Evolutionary conservation across 2,329 filamentous ascomycete genomes (phyloP), one percentile per base, ranked within the genome.

Genomic region (Paecilomyces sp.): DNA sequence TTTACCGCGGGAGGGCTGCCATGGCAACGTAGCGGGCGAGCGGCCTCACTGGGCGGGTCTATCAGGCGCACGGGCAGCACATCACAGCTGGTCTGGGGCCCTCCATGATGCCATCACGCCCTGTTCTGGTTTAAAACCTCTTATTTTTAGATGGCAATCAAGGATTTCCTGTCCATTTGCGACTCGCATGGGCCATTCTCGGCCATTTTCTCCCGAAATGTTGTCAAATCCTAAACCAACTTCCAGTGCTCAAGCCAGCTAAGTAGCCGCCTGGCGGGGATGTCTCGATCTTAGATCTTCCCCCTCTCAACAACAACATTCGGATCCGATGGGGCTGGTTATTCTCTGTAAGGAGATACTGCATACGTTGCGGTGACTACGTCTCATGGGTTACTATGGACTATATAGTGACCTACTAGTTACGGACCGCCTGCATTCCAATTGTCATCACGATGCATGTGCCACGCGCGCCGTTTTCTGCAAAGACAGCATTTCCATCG

Each of bases 1-100:
- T 73, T 74, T 74, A 73, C 73, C 57, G 51, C 28, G 52, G 60
- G n/a, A 28, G 25, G 55, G 69, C 67, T 75, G 72, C 69, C 70
- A 75, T 74, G 68, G 73, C 73, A 75, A 75, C 72, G 62, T 59
- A 55, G 55, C 58, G 15, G 66, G 65, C 66, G 67, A 66, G 66
- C 65, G 62, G 66, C 36, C 13, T 41, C 12, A 15, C 8, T 18
- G 50, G 25, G 50, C 50, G 50, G 51, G 51, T 53, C 51, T 3
- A 53, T 53, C 22, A 22, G 51, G 22, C 51, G 51, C 51, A 53
- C 51, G 11, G 51, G 51, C 51, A 22, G 41, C 41, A 18, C n/a
- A 18, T 47, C n/a, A 18, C 41, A 47, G 41, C 41, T 47, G n/a
- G n/a, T 18, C 41, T 47, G 41, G 41, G 41, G 41, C 15, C 41